phyloP scores from a whole-genome alignment of 257 asterid species.

The Knoxia roxburghii region DNA sequence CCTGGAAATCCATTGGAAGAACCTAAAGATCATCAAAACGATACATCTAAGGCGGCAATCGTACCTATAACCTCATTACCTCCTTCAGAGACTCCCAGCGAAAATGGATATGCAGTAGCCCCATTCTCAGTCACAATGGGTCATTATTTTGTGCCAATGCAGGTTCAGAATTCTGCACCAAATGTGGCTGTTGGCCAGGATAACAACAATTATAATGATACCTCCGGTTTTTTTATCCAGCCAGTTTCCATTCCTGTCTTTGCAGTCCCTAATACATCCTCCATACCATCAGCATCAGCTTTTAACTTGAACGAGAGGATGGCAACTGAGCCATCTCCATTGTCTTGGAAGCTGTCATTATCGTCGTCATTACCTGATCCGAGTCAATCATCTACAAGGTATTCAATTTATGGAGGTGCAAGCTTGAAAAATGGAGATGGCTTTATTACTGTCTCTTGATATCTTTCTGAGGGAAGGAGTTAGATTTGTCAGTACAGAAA shows the following conservation, averaged over 20 bases:
- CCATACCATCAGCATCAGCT: constrained; percentile 24
- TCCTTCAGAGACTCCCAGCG: constrained; percentile 12
- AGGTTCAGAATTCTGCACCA: constrained; percentile 37
- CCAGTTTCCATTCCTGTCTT: constrained; percentile 30
- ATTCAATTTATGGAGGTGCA: constrained; percentile 28
- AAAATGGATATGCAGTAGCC: constrained; percentile 38
- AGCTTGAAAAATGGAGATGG: constrained; percentile 46
- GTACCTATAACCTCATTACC: constrained; percentile 24
- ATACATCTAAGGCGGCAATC: constrained; percentile 20
- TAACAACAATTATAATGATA: constrained; percentile 18
- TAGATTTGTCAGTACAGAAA: constrained; percentile 1
- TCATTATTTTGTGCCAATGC: constrained; percentile 45
- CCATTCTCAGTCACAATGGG: constrained; percentile 36
- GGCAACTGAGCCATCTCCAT: constrained; percentile 32
- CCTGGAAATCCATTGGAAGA: constrained; percentile 49
- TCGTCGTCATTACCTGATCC: constrained; percentile 41
- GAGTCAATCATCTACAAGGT: constrained; percentile 38
- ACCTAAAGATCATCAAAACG: constrained; percentile 31
- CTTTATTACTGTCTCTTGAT: constrained; percentile 47
- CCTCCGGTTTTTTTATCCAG: constrained; percentile 28
- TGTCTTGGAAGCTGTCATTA: constrained; percentile 63
- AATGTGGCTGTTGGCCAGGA: constrained; percentile 18
- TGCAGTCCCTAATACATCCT: constrained; percentile 28
- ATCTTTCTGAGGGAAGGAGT: constrained; percentile 12
- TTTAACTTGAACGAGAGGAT: constrained; percentile 37